These are phyloP conservation scores for Phytopythium aichiense DNA, from an alignment of 352 stramenopile genomes.

Conservation along the genomic window DNA sequence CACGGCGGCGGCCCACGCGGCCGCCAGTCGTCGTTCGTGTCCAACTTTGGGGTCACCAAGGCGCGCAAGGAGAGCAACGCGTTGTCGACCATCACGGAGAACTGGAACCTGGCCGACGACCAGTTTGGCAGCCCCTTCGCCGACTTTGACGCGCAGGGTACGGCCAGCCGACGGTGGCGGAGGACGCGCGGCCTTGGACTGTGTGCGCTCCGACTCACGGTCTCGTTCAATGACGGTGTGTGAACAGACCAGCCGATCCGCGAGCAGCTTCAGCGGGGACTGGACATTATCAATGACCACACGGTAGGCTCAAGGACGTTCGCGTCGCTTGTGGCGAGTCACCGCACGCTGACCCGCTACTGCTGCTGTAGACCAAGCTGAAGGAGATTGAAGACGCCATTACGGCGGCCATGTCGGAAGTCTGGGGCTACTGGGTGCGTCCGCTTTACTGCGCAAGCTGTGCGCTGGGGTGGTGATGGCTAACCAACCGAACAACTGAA, in stretches of 20 bases:
- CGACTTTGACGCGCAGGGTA: slow-evolving; percentile 78
- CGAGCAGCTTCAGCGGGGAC: slow-evolving; percentile 69
- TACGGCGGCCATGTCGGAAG: slow-evolving; percentile 84
- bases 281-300: slow-evolving; percentile 87
- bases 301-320: slow-evolving; percentile 31
- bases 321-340: no score
- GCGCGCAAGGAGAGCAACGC: slow-evolving; percentile 66
- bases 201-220: not conserved
- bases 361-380: slow-evolving; percentile 54
- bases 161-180: not conserved
- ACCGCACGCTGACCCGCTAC: not conserved
- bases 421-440: slow-evolving; percentile 86
- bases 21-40: slow-evolving; percentile 69
- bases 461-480: not conserved
- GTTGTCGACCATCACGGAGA: slow-evolving; percentile 84
- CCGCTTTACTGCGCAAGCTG: not conserved
- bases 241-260: slow-evolving; percentile 71
- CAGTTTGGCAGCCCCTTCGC: slow-evolving; percentile 73
- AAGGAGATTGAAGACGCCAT: slow-evolving; percentile 87
- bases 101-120: slow-evolving; percentile 79
- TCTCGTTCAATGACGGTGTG: not conserved
- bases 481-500: not conserved
- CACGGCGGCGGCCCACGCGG: slow-evolving; percentile 31
- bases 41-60: slow-evolving; percentile 71
- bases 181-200: not conserved